A percentile compares a stretch with the other conserved stretches of the same genome.
Evolutionary conservation across 805 yeast genomes (phyloP).

Genomic region (Geotrichum ghanense): DNA sequence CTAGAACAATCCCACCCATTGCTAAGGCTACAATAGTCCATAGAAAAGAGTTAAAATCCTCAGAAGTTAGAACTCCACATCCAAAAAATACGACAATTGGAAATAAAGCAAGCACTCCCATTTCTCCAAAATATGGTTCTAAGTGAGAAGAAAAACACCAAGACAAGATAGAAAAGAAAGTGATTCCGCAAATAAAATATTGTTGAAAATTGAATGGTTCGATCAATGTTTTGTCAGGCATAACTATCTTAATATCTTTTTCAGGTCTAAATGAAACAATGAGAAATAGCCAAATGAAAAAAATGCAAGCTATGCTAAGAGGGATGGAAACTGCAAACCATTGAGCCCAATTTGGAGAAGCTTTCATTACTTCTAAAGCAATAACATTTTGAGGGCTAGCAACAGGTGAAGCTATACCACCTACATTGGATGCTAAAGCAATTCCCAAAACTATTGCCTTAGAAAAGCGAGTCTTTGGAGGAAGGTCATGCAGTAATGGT

Average conservation of each 20-base stretch:
- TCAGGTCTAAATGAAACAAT: conserved; percentile 47
- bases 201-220: conserved; percentile 66
- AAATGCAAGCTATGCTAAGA: conserved; percentile 50
- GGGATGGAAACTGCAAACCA: conserved; percentile 91
- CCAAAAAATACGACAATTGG: conserved; percentile 89
- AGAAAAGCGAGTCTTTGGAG: conserved; percentile 65
- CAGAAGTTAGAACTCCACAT: conserved; percentile 72
- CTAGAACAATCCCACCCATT: conserved; percentile 96
- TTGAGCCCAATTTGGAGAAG: conserved; percentile 76
- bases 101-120: conserved; percentile 90
- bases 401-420: conserved; percentile 96
- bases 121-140: conserved; percentile 71
- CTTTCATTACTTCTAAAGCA: conserved; percentile 79
- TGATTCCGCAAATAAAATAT: conserved; percentile 59
- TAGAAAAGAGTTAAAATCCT: conserved; percentile 88
- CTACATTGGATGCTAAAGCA: conserved; percentile 85
- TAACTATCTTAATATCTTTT: conserved; percentile 36
- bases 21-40: conserved; percentile 95
- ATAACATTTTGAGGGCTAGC: conserved; percentile 94
- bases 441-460: conserved; percentile 82
- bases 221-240: conserved; percentile 41
- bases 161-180: conserved; percentile 59
- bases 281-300: conserved; percentile 67
- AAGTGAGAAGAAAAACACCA: conserved; percentile 85
- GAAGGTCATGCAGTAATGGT: conserved; percentile 75